These are phyloP conservation scores for Eimeria tenella DNA, from an alignment of 169 alveolate genomes.

Conservation along the genomic window DNA sequence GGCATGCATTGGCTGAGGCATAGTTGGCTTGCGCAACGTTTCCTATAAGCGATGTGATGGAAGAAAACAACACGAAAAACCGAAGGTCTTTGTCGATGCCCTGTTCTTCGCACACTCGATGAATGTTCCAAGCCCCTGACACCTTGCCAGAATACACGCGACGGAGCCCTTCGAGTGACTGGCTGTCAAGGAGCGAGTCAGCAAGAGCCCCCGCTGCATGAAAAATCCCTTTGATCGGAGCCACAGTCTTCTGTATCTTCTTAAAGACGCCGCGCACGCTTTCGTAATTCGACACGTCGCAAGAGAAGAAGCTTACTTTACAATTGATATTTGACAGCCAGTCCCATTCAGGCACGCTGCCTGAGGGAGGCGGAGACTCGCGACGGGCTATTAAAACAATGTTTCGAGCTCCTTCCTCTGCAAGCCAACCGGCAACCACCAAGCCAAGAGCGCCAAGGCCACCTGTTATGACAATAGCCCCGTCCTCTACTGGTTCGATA, in stretches of 20 bases:
- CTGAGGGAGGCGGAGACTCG: slow-evolving; percentile 20
- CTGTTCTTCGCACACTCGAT: slow-evolving; percentile 59
- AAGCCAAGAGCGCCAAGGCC: slow-evolving; percentile 83
- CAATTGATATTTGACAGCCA: slow-evolving; percentile 65
- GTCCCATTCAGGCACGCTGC: slow-evolving; percentile 60
- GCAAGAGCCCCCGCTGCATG: slow-evolving; percentile 85
- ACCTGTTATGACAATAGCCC: slow-evolving; percentile 76
- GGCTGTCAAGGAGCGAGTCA: slow-evolving; percentile 77
- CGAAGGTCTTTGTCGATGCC: slow-evolving; percentile 64
- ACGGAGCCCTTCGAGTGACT: slow-evolving; percentile 69
- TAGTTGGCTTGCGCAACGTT: slow-evolving; percentile 85
- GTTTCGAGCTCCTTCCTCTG: slow-evolving; percentile 83
- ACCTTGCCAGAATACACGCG: slow-evolving; percentile 81
- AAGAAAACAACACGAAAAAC: slow-evolving; percentile 79
- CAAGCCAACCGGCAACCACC: slow-evolving; percentile 83
- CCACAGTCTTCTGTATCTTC: slow-evolving; percentile 19
- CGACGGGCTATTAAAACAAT: slow-evolving; percentile 75
- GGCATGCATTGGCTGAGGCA: slow-evolving; percentile 86
- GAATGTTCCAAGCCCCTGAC: slow-evolving; percentile 84
- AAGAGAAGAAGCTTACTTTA: slow-evolving; percentile 26
- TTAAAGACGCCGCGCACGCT: slow-evolving; percentile 45
- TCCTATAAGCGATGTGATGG: slow-evolving; percentile 82
- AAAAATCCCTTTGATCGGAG: slow-evolving; percentile 76
- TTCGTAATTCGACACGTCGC: slow-evolving; percentile 70
- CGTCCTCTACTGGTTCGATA: background rate